phyloP scores from a whole-genome alignment of 2,329 filamentous ascomycete species.

The Endothia cerciana region DNA sequence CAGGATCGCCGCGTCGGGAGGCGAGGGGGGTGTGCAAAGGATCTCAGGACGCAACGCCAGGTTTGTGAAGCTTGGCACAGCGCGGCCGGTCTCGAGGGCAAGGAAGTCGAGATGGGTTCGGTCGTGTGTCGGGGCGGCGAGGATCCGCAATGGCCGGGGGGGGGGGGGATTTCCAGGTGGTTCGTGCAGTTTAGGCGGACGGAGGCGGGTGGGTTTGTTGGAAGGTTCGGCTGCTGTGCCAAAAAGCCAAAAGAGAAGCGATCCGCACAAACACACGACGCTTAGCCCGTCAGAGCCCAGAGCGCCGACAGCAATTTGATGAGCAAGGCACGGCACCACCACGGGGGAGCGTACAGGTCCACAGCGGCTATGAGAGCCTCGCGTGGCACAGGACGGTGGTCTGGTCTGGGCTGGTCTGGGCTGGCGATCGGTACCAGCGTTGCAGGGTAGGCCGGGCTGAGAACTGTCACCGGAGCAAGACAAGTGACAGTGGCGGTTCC shows the following conservation, averaged over 20 bases:
- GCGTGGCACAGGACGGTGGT: slow-evolving; percentile 22
- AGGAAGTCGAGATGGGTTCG: background rate
- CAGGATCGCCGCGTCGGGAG: background rate
- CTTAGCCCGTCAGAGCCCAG: slow-evolving; percentile 22
- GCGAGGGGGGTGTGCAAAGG: background rate
- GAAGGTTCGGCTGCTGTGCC: slow-evolving; percentile 21
- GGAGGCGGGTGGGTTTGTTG: slow-evolving; percentile 19
- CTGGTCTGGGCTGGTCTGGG: slow-evolving; percentile 11
- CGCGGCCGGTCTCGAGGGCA: background rate
- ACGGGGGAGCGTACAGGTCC: slow-evolving; percentile 17
- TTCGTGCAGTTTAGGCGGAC: slow-evolving; percentile 15
- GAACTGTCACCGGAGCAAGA: slow-evolving; percentile 8
- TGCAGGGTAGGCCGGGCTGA: slow-evolving; percentile 7
- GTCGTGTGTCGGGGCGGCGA: slow-evolving; percentile 8
- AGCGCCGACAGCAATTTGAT: slow-evolving; percentile 5
- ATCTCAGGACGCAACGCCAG: background rate
- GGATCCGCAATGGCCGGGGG: slow-evolving; percentile 19
- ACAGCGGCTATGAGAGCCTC: slow-evolving; percentile 26
- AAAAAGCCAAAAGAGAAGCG: slow-evolving; percentile 16
- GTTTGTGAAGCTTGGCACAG: background rate
- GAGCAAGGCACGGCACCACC: slow-evolving; percentile 17
- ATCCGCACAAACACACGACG: slow-evolving; percentile 18
- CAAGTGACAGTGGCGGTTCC: slow-evolving; percentile 10
- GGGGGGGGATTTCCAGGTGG: slow-evolving; percentile 12
- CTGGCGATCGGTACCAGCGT: background rate